Percentiles rank a stretch among this genome's conserved stretches.
Conservation (phyloP, 768 basidiomycete genomes). For the Xerocomus brunneocitrinus region DNA sequence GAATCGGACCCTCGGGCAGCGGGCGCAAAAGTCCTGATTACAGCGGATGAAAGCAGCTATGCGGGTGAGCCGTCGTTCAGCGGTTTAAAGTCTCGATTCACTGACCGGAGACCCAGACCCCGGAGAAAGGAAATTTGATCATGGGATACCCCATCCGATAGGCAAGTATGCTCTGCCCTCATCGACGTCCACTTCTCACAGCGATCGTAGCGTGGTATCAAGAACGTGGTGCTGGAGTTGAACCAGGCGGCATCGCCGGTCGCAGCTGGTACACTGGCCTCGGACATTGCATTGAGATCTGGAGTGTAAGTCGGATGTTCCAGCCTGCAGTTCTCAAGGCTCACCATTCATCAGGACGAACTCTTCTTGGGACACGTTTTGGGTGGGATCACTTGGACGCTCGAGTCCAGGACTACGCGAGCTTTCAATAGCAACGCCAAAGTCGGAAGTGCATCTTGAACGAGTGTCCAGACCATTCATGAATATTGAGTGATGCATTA, state of each 20-base stretch:
- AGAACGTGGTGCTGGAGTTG: conserved; percentile 64
- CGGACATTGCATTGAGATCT: conserved; percentile 76
- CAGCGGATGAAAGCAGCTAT: conserved; percentile 64
- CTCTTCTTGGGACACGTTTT: conserved; percentile 69
- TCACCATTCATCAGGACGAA: conserved; percentile 44
- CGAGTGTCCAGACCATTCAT: background rate
- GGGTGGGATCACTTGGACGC: conserved; percentile 69
- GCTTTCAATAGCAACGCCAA: conserved; percentile 56
- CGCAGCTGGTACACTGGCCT: conserved; percentile 83
- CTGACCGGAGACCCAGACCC: conserved; percentile 16
- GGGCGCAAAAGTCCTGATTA: conserved; percentile 59
- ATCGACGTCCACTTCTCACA: conserved; percentile 1
- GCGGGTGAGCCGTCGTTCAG: conserved; percentile 37
- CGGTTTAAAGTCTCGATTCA: background rate
- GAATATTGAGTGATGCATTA: conserved; percentile 18
- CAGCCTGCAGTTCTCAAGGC: background rate
- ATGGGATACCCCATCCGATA: conserved; percentile 75
- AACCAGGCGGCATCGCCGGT: conserved; percentile 47
- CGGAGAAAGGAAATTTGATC: conserved; percentile 43
- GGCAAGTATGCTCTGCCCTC: conserved; percentile 37
- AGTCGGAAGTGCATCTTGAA: conserved; percentile 48
- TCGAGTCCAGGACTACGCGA: conserved; percentile 65
- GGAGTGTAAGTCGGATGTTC: conserved; percentile 46
- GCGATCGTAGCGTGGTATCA: conserved; percentile 74
- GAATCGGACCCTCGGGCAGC: conserved; percentile 62